Base-by-base conservation (phyloP, 1,284 basidiomycete species). In the Moesziomyces sp. region DNA sequence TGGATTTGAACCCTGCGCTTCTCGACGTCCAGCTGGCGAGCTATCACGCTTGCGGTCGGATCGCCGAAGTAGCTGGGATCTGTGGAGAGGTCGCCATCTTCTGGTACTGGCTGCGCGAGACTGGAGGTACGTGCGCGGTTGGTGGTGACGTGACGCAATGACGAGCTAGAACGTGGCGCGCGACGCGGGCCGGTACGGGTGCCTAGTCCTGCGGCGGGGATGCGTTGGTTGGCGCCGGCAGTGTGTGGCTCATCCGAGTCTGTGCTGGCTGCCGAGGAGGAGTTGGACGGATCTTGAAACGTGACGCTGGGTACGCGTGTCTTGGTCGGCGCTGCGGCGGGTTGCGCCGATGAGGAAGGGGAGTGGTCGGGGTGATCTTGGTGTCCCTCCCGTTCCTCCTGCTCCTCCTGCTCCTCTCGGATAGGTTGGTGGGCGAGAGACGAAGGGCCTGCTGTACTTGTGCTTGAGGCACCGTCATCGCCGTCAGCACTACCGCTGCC, bases 171-270 rank as follows among this genome's bases (percentile, higher is more conserved):
- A 8, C 70, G 67, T 24, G 78, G 78, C 3, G 71, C 76, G n/a
- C 72, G 66, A 44, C 74, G 72, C 0, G 78, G 78, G n/a, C 66
- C 63, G 6, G 75, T 71, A 16, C 78, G 65, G 5, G 78, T 78
- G 16, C 78, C 78, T 3, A 66, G 18, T 24, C 78, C 78, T 0
- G 78, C 76, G 23, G 78, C 74, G 5, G 77, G 76, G 16, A 76
- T 52, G 30, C 64, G 69, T 46, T 54, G 61, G 7, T 23, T 34
- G 14, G 19, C 14, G 46, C 46, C 28, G 14, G 46, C n/a, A 3
- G 9, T 28, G 13, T 48, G 46, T 21, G 38, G 18, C 18, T 28
- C 46, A 44, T 53, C 51, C n/a, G n/a, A 19, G 1, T 52, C 50
- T 35, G 58, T 43, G 21, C 35, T 54, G 19, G 35, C 5, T 13